Conservation (phyloP, 495 filamentous ascomycete species). For the Hypoxylon perforatum region DNA sequence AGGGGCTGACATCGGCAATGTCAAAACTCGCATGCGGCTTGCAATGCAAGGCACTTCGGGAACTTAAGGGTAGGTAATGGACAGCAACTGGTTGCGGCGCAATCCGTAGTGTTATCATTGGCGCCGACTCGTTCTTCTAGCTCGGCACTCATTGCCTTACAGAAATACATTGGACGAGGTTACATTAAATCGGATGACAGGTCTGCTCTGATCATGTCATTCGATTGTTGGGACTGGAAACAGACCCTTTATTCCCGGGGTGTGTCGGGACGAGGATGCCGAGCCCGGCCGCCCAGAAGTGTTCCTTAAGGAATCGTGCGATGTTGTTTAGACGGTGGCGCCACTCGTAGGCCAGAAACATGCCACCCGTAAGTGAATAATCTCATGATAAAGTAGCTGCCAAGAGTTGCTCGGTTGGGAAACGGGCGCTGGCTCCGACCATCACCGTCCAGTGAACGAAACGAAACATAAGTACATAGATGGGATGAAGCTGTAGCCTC, state of each 20-base stretch:
- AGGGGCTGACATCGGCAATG: neutral
- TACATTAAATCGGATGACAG: slow-evolving; percentile 33
- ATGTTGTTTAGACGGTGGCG: slow-evolving; percentile 33
- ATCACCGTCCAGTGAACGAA: slow-evolving; percentile 18
- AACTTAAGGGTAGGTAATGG: neutral
- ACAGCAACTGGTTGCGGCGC: slow-evolving; percentile 11
- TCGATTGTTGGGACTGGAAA: slow-evolving; percentile 32
- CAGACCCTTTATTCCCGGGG: slow-evolving; percentile 22
- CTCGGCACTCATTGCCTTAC: slow-evolving; percentile 16
- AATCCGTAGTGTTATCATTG: slow-evolving; percentile 14
- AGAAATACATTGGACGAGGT: slow-evolving; percentile 30
- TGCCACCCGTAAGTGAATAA: slow-evolving; percentile 18
- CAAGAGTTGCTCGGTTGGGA: slow-evolving; percentile 36
- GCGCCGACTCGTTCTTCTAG: neutral
- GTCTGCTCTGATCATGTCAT: slow-evolving; percentile 32
- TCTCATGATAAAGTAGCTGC: slow-evolving; percentile 30
- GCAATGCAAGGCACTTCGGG: slow-evolving; percentile 17
- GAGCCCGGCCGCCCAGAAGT: slow-evolving; percentile 18
- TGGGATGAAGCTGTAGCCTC: slow-evolving; percentile 18
- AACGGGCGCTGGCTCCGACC: slow-evolving; percentile 12
- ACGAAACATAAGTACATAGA: slow-evolving; percentile 19
- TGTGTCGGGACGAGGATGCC: slow-evolving; percentile 27
- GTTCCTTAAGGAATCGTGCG: slow-evolving; percentile 21
- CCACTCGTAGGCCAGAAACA: slow-evolving; percentile 30
- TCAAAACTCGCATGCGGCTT: neutral